phyloP scores from a whole-genome alignment of 179 eudicot genomes.

The Amaranthus tricolor region DNA sequence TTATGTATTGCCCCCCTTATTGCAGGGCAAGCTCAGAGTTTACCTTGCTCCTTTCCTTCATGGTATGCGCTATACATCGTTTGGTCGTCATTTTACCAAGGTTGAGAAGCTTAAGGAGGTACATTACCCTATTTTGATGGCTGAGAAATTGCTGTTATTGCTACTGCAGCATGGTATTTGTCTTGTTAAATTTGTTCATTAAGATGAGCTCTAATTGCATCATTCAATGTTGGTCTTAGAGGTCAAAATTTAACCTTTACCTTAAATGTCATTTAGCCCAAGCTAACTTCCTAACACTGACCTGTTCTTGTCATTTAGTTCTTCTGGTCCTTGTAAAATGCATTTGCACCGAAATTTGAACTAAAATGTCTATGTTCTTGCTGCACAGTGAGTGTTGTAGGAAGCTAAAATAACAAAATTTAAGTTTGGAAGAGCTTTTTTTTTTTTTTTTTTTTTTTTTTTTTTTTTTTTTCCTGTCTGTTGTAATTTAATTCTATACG shows the following conservation, averaged over 20 bases:
- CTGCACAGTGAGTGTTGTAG: too few species aligned
- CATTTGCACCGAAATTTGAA: background rate
- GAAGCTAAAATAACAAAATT: too few species aligned
- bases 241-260: background rate
- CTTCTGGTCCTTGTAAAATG: background rate
- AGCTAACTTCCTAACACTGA: background rate
- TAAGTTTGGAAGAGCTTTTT: too few species aligned
- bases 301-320: background rate
- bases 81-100: slow-evolving; percentile 90
- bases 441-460: too few species aligned
- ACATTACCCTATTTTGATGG: slow-evolving; percentile 12
- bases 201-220: background rate
- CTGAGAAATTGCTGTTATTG: background rate
- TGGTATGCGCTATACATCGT: slow-evolving; percentile 92
- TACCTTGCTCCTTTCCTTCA: slow-evolving; percentile 77
- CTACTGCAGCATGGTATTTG: background rate
- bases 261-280: background rate
- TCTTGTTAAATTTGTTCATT: background rate
- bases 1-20: background rate
- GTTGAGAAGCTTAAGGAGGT: slow-evolving; percentile 74
- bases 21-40: slow-evolving; percentile 69
- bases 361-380: too few species aligned
- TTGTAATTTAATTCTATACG: too few species aligned
- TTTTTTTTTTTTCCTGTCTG: too few species aligned
- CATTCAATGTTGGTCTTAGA: background rate